Evolutionary conservation across 2,329 filamentous ascomycete species (phyloP), one percentile per base, ranked within the genome.

Genomic region (Myotisia sp.): DNA sequence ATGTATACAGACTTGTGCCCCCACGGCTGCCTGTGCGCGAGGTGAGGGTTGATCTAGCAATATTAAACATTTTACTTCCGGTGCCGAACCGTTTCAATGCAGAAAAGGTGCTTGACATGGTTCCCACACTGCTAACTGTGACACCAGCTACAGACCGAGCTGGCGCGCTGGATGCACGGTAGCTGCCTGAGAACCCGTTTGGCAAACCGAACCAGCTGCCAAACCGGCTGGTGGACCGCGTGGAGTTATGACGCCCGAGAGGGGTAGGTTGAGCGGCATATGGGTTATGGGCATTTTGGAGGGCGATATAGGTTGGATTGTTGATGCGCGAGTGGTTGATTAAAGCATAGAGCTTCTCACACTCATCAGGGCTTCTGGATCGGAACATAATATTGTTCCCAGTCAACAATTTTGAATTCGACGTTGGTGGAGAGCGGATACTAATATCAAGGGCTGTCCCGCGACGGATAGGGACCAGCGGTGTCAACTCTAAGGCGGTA

Each of bases 361-460:
- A 92, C 41, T 94, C 87, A 27, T 74, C 69, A 2, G 75, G 68
- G 29, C 71, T 81, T 26, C 77, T 67, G 30, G 83, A 83, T 26
- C 90, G 79, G 69, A 95, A 90, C 65, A 92, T 87, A 60, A 93
- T 82, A 52, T 92, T 90, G 47, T 76, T 77, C 33, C 77, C 70
- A 50, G 60, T 23, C 70, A 29, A 27, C 39, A 67, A 70, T 46
- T 74, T 72, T 4, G 80, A 85, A 42, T 80, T 73, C 21, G 67
- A 53, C 5, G 80, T 79, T 17, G 86, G 79, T 1, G 83, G 83
- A 5, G 87, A 94, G 32, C 85, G 79, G 43, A 98, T 83, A 44
- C 92, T 90, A 35, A 98, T 82, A 53, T 98, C 90, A 20, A 98
- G 72, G 3, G 81, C 82, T 14, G 85, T 98, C 47, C 86, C 90